phyloP scores from a whole-genome alignment of 2,329 filamentous ascomycete species.

The Hypoxylon sp. region DNA sequence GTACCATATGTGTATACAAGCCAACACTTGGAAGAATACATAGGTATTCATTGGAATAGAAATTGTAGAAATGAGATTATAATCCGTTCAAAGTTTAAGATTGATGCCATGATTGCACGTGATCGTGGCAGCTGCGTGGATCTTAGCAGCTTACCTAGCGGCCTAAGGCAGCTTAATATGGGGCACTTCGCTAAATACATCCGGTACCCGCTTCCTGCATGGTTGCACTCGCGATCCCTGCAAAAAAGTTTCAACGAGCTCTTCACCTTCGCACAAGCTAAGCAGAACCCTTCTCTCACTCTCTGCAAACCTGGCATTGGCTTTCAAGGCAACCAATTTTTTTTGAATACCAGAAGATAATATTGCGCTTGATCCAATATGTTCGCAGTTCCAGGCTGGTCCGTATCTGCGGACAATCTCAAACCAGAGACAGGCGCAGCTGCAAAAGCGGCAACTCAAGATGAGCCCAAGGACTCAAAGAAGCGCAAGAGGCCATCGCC shows the following conservation, averaged over 20 bases:
- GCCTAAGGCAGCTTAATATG: neutral
- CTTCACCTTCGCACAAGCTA: constrained; percentile 14
- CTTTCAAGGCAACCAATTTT: neutral
- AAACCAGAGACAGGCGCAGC: constrained; percentile 73
- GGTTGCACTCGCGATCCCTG: constrained; percentile 31
- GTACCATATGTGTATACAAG: neutral
- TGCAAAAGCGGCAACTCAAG: constrained; percentile 51
- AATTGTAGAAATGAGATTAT: constrained; percentile 1
- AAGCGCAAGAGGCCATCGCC: constrained; percentile 69
- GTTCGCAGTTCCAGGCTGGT: constrained; percentile 97
- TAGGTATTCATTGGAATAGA: neutral
- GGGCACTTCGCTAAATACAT: constrained; percentile 16
- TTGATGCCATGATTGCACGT: constrained; percentile 15
- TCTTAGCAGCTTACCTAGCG: neutral
- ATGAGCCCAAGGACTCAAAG: constrained; percentile 56
- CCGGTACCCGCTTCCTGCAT: constrained; percentile 9
- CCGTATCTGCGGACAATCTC: constrained; percentile 78
- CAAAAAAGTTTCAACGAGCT: constrained; percentile 44
- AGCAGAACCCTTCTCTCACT: constrained; percentile 22
- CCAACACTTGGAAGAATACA: neutral
- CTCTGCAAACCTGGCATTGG: constrained; percentile 3
- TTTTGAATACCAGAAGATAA: neutral
- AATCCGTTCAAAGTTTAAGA: constrained; percentile 6
- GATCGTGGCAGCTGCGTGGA: too few species aligned
- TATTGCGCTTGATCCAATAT: constrained; percentile 62